phyloP scores from a whole-genome alignment of 176 grass and related monocot species.

The Zea luxurians region DNA sequence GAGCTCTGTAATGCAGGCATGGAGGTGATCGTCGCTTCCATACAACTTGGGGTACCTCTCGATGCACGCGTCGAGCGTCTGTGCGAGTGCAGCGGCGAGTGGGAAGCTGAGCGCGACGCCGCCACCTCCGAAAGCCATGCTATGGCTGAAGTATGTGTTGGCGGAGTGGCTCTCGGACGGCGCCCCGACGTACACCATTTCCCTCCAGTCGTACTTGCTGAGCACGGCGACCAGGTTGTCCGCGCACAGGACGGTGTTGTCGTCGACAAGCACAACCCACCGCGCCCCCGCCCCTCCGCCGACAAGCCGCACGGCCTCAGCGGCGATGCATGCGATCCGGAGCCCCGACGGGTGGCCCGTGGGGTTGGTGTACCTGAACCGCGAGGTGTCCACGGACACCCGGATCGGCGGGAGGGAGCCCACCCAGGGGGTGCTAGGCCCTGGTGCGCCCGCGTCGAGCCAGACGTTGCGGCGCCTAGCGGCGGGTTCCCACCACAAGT shows the following conservation, averaged over 20 bases:
- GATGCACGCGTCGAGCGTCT: constrained; percentile 77
- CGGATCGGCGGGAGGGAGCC: constrained; percentile 67
- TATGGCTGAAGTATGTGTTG: constrained; percentile 94
- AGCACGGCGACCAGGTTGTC: constrained; percentile 86
- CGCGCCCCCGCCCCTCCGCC: constrained; percentile 42
- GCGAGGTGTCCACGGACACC: constrained; percentile 90
- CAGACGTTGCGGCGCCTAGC: constrained; percentile 78
- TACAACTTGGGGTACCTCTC: constrained; percentile 92
- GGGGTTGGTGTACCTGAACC: constrained; percentile 92
- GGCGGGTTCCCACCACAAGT: constrained; percentile 79
- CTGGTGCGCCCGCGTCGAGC: constrained; percentile 54
- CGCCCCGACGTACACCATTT: constrained; percentile 91
- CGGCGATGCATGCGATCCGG: constrained; percentile 85
- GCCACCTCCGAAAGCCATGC: constrained; percentile 92
- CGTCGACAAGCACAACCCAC: constrained; percentile 93
- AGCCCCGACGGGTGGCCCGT: constrained; percentile 93
- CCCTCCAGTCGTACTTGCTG: constrained; percentile 88
- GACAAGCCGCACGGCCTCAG: constrained; percentile 77
- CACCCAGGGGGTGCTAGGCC: constrained; percentile 39
- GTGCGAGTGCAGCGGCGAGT: constrained; percentile 62
- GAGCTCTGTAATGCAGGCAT: constrained; percentile 94
- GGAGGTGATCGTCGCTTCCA: constrained; percentile 91
- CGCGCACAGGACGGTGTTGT: constrained; percentile 78
- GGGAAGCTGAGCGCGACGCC: constrained; percentile 91
- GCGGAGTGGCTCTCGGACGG: constrained; percentile 92